Evolutionary conservation across 495 filamentous ascomycete genomes (phyloP).

Genomic region (Penicillium parvum): DNA sequence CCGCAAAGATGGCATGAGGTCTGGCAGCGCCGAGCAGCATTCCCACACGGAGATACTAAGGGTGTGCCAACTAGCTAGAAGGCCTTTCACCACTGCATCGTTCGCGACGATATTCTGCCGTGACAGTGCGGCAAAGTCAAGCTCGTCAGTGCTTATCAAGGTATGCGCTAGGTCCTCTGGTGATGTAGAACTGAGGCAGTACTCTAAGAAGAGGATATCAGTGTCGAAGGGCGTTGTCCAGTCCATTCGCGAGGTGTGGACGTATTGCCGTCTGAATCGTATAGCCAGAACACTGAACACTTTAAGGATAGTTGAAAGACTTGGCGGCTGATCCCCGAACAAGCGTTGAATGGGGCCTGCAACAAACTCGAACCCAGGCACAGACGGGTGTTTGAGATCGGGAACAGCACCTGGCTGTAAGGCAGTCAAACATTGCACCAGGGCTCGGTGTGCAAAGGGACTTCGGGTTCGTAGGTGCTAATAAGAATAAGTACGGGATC

Average conservation of each 20-base stretch:
- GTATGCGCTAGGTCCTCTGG: slow-evolving; percentile 29
- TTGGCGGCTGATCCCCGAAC: slow-evolving; percentile 30
- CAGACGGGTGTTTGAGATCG: slow-evolving; percentile 8
- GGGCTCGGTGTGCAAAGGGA: slow-evolving; percentile 38
- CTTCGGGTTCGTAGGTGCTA: slow-evolving; percentile 35
- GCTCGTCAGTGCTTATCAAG: slow-evolving; percentile 25
- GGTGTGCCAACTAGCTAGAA: slow-evolving; percentile 28
- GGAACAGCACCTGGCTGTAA: slow-evolving; percentile 14
- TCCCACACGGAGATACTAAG: slow-evolving; percentile 37
- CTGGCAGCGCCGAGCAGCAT: slow-evolving; percentile 38
- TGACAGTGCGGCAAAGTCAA: slow-evolving; percentile 25
- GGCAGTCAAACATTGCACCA: slow-evolving; percentile 25
- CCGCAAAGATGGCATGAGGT: slow-evolving; percentile 28
- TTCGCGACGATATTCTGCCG: slow-evolving; percentile 19
- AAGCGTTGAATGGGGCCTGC: slow-evolving; percentile 35
- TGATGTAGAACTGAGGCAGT: slow-evolving; percentile 27
- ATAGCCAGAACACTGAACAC: slow-evolving; percentile 31
- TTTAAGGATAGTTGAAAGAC: slow-evolving; percentile 32
- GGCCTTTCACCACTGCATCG: slow-evolving; percentile 11
- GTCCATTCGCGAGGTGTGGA: slow-evolving; percentile 31
- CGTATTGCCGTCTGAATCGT: slow-evolving; percentile 34
- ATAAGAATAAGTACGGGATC: background rate
- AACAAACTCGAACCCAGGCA: slow-evolving; percentile 36
- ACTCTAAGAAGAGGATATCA: slow-evolving; percentile 31
- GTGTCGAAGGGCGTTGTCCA: slow-evolving; percentile 34